Evolutionary conservation across 257 asterid species (phyloP).

Genomic region (Cinchona pubescens): DNA sequence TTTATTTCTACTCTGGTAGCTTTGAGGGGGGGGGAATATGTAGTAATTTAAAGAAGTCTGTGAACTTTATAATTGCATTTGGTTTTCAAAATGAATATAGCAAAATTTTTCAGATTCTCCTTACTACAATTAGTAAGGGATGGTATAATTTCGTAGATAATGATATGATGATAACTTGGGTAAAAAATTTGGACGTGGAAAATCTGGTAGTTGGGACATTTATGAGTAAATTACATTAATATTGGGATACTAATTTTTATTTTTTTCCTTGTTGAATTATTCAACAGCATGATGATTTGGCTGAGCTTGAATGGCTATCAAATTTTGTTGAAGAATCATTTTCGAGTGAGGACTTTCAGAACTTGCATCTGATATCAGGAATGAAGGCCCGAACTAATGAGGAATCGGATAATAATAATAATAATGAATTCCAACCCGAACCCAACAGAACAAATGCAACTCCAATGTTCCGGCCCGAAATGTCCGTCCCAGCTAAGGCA

Average conservation of each 20-base stretch:
- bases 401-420: slow-evolving; percentile 29
- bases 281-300: slow-evolving; percentile 75
- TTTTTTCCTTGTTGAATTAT: background rate
- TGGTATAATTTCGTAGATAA: background rate
- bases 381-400: slow-evolving; percentile 42
- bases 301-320: slow-evolving; percentile 91
- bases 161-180: background rate
- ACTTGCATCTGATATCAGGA: slow-evolving; percentile 60
- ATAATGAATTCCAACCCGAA: slow-evolving; percentile 52
- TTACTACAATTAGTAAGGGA: background rate
- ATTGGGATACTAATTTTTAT: background rate
- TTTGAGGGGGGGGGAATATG: background rate
- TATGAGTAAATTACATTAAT: background rate
- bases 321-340: slow-evolving; percentile 81
- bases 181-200: background rate
- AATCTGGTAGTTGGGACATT: background rate
- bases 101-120: background rate
- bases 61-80: slow-evolving; percentile 9
- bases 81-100: background rate
- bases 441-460: slow-evolving; percentile 25
- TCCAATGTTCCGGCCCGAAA: slow-evolving; percentile 40
- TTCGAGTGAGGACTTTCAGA: slow-evolving; percentile 64
- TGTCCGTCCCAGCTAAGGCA: slow-evolving; percentile 79
- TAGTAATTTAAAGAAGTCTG: background rate
- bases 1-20: slow-evolving; percentile 15